Base-by-base conservation (phyloP, 352 stramenopile genomes). In the Phytophthora megakarya region DNA sequence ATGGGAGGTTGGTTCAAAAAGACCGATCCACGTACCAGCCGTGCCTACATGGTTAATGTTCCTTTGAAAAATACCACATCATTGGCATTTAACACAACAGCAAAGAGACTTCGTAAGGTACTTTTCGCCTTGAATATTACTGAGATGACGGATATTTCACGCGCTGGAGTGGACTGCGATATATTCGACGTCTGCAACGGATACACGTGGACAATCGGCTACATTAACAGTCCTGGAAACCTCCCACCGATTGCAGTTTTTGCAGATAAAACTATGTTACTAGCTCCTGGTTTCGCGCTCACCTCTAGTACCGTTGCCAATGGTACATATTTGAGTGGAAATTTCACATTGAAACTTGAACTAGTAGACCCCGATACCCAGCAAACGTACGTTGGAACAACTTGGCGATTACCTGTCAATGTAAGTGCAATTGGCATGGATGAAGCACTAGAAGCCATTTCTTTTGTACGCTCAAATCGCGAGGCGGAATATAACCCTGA, bases 371-470 rank as follows among this genome's bases (percentile, higher is more conserved):
- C 58, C 3, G 72, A 72, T 5, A 87, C 61, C 7, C 76, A 86
- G 18, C 38, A 46, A 3, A 52, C 70, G 19, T 76, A 75, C 2
- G 42, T 67, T 4, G 84, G 70, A 0, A 84, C 49, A 15, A 93
- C 84, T n/a, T 93, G 84, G 82, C 47, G 66, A 19, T 35, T 93
- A 5, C 81, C 84, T 0, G 77, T 93, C 16, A 91, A 91, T 33
- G 84, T 93, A 15, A 91, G 76, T 15, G 71, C 79, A 3, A 61
- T 79, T 1, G 82, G 82, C 0, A 85, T 93, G 75, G 84, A 93
- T 30, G 73, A 93, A 71, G 84, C 84, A 0, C 65, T 93, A 1
- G 84, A 93, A 38, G 77, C 84, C 0, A 60, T 93, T 1, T 50
- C 53, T 1, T 93, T 90, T 40, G 83, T 93, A 16, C 76, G 72